Evolutionary conservation across 1,139 yeast species (phyloP), one percentile per base, ranked within the genome.

Genomic region (Lodderomyces beijingensis): DNA sequence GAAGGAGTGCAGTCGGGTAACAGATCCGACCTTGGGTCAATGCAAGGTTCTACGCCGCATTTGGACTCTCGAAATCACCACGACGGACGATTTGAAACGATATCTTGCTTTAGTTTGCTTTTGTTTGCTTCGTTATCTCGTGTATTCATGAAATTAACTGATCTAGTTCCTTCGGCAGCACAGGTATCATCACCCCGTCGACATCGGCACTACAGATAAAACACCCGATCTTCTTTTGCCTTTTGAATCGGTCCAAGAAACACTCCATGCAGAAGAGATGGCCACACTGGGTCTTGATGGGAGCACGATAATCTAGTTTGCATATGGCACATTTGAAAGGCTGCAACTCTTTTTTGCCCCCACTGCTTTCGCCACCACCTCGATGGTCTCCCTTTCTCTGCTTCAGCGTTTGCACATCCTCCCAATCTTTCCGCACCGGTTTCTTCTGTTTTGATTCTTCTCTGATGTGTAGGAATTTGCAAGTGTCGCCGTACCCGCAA

Each of bases 401-500:
- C 15, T 17, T 22, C 12, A 22, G 18, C 2, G 12, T 14, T 4
- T 34, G 38, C 22, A 51, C 63, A 3, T 45, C 47, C 44, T 84
- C 81, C 96, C 96, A 87, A 29, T 86, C 95, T 40, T 69, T 71
- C 14, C 70, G 74, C 1, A 79, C 55, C 38, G 83, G 79, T 74
- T 81, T 79, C 15, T 81, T 84, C 25, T 80, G 80, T 41, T 74
- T 77, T 57, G 83, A 84, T 53, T 88, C 96, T 44, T 86, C 96
- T 52, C 98, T 62, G 9, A 85, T 75, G 52, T 93, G 98, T 19
- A 91, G 57, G 55, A 93, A 93, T 60, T 91, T 93, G 62, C 99
- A 93, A n/a, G 94, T 82, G 49, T 93, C 98, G 6, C 99, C 99
- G 53, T 82, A 93, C 4, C 97, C 97, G 66, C 98, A 93, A 51